Evolutionary conservation across 352 stramenopile genomes (phyloP), one percentile per base, ranked within the genome.

Genomic region (Thalassiosira livingstoniorum): DNA sequence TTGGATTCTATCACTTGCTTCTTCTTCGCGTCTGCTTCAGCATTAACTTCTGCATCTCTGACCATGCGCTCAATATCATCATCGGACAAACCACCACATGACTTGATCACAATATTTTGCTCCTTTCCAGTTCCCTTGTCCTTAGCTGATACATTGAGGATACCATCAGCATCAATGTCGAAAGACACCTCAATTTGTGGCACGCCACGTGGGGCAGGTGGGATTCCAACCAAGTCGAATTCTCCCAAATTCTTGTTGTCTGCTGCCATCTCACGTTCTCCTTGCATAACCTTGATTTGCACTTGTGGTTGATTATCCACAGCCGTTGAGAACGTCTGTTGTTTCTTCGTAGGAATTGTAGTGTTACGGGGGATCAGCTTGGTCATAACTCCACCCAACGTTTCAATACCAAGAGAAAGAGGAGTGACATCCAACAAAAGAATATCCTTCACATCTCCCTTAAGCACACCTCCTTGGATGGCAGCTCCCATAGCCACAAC

Each of bases 81-180:
- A 57, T 99, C 96, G 32, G 95, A 98, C 27, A 99, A 89, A 80
- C 97, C 97, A 43, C 97, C 97, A 42, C 90, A 96, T 35, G 94
- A 98, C 88, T 98, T 96, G 82, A 99, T 99, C 47, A 98, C 91
- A 82, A 99, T 99, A 83, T 94, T 97, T 90, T 99, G 97, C 87
- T 99, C 96, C 94, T 99, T 99, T 72, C 96, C 96, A 39, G 97
- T 99, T 76, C 95, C 96, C 93, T 99, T 99, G 90, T 99, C 97
- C 82, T 98, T 97, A 37, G 97, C 97, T 67, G 90, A 95, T 10
- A 99, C 97, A 87, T 99, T 98, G 68, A 99, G 90, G 86, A 99
- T 99, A 91, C 97, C 97, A 90, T 99, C 98, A 7, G 97, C 97
- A 87, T 99, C 97, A 89, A 99, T 99, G 90, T 99, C 97, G 81